Evolutionary conservation across 1,284 basidiomycete species (phyloP), one percentile per base, ranked within the genome.

Genomic region (Trametes polyzona): DNA sequence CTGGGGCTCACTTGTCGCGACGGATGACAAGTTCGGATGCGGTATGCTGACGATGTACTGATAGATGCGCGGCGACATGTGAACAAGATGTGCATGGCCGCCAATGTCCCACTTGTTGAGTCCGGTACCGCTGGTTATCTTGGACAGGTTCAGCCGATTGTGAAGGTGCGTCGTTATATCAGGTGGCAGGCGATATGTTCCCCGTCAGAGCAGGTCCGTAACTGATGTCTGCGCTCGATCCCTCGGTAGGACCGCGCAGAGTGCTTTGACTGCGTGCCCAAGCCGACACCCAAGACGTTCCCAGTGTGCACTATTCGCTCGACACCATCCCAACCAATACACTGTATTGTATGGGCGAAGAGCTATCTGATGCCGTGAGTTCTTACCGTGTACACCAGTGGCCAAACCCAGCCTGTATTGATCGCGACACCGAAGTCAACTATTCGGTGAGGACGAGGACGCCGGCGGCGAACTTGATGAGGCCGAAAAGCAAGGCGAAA

Each of bases 281-380:
- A 98, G 73, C 88, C 90, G 0, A 89, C 90, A 0, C 94, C 95
- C 0, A 98, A 96, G 72, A 92, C 93, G 0, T 99, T 94, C 71
- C 96, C 97, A 0, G 96, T 99, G 2, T 99, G 97, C 75, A 99
- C 97, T 0, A 99, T 99, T 66, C 90, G 97, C 43, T 95, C 95
- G 1, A 99, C 97, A 0, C 97, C 97, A 0, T 95, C 92, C 52
- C 95, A 96, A 61, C 95, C 97, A 0, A 97, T 99, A 47, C 97
- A 99, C 70, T 99, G 96, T 70, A 98, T 99, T 55, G 96, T 98
- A 0, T 99, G 97, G 97, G 95, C 94, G 29, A 99, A 99, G 74
- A 96, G 87, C 65, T 99, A 98, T 77, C 86, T 99, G n/a, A 87
- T 99, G 65, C 87, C 89, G 95, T 95, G 65, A 71, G 89, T 76